Base-by-base conservation (phyloP, 208 protist genomes). In the Herpetomonas tarakana region DNA sequence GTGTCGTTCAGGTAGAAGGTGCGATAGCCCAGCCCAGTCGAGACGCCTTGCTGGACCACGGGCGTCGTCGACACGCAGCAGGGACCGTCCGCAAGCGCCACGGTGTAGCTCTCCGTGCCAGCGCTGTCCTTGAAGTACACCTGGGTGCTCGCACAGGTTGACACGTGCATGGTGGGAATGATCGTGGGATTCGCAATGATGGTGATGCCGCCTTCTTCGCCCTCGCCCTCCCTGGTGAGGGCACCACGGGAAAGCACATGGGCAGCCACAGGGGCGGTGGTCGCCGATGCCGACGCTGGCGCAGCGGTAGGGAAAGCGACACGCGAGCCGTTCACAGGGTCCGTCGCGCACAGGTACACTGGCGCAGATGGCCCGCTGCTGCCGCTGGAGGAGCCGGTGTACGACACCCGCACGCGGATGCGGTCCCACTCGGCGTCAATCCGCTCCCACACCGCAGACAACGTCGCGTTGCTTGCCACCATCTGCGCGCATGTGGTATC, bases 1-100 rank as follows among this genome's bases (percentile, higher is more conserved):
- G 46, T 22, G 46, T 52, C 46, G 46, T 52, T 52, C 19, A 52
- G 7, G 11, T 21, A 26, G 46, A 52, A 52, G 46, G 46, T 27
- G 46, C 19, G 24, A 26, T 52, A 52, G 7, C 46, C 46, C 6
- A 26, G 46, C 46, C 46, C 46, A 12, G 24, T 19, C 12, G 7
- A 21, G 11, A 52, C 46, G 12, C 46, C 46, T 12, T 52, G 18
- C 46, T 52, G 46, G 7, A 52, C 46, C 22, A 52, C 46, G 24
- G 21, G 18, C 19, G 21, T 22, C 11, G 18, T 22, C 19, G 46
- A 26, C 11, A 27, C 46, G n/a, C 46, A 52, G 46, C 46, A 52
- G 7, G 24, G 24, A 6, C 46, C 46, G 46, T 52, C n/a, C 46
- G n/a, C 46, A 19, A 52, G 46, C 7, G 46, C 6, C 11, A 52